Evolutionary conservation across 768 basidiomycete species (phyloP), one percentile per base, ranked within the genome.

Genomic region (Suillus cothurnatus): DNA sequence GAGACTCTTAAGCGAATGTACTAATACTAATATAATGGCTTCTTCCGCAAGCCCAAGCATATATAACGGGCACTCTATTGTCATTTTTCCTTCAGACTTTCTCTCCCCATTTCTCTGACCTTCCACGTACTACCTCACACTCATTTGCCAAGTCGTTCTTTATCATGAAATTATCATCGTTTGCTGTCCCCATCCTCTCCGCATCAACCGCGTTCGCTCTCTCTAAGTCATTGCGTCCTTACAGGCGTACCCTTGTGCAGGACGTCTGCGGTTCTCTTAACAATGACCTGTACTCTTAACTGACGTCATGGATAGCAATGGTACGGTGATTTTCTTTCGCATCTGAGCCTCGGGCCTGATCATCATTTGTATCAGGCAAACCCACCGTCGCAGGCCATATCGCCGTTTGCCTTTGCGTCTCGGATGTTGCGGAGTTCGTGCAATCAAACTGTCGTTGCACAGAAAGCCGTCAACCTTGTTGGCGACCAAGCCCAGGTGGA

Each of bases 331-430:
- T 6, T 4, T 43, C 14, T 26, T 32, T 11, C 8, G 21, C 9
- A n/a, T 21, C 4, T n/a, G 14, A 26, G n/a, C 9, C 38, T 14
- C 15, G 32, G 4, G 15, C 8, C 6, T 1, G 9, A 52, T 7
- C 19, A 4, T 55, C 45, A 21, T 12, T 26, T 50, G 12, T 26
- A 17, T 39, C 23, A 76, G 74, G 70, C 36, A 70, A 67, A 15
- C n/a, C 66, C 2, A 67, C 70, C 34, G 34, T 66, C 23, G 71
- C 71, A 28, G 76, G 77, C 45, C 73, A 53, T 52, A 66, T 80
- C 62, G 65, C 74, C 31, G 26, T 72, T 17, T 73, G 72, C 50
- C 57, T 78, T 23, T 80, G 79, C 31, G 26, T 72, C 34, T 74
- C 79, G 3, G 68, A 71, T 41, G 68, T 78, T 19, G 56, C 63